Evolutionary conservation across 2,329 filamentous ascomycete species (phyloP).

Genomic region (Penicillium sumatraense): DNA sequence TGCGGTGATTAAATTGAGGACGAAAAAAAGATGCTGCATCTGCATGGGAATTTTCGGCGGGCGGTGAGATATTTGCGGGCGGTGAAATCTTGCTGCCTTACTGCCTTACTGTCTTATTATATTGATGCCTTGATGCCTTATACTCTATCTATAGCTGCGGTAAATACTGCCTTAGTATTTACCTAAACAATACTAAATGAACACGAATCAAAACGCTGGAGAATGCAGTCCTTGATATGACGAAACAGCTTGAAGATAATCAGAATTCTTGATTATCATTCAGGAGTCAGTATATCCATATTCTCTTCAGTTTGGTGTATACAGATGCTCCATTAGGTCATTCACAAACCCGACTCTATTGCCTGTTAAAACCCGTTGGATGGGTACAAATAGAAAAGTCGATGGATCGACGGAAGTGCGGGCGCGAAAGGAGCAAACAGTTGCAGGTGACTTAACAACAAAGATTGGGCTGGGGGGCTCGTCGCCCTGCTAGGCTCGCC

Average conservation of each 20-base stretch:
- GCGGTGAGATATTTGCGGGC: constrained; percentile 38
- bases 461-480: constrained; percentile 9
- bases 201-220: too few relatives aligned
- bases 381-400: too few relatives aligned
- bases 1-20: constrained; percentile 15
- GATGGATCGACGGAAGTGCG: background rate
- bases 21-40: constrained; percentile 12
- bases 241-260: too few relatives aligned
- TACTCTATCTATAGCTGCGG: background rate
- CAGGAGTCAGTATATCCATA: too few relatives aligned
- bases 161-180: background rate
- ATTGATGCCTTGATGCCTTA: background rate
- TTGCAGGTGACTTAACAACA: background rate
- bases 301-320: too few relatives aligned
- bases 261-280: too few relatives aligned
- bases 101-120: background rate
- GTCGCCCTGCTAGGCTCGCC: background rate
- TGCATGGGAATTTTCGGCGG: constrained; percentile 38
- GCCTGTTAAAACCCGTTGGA: too few relatives aligned
- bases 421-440: background rate
- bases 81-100: constrained; percentile 18
- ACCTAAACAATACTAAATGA: too few relatives aligned
- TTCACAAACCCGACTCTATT: too few relatives aligned
- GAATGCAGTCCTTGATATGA: too few relatives aligned
- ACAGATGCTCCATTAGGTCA: too few relatives aligned